Percentiles rank a stretch among this genome's conserved stretches.
phyloP scores from a whole-genome alignment of 495 filamentous ascomycete species.

The Podospora tetraspora region DNA sequence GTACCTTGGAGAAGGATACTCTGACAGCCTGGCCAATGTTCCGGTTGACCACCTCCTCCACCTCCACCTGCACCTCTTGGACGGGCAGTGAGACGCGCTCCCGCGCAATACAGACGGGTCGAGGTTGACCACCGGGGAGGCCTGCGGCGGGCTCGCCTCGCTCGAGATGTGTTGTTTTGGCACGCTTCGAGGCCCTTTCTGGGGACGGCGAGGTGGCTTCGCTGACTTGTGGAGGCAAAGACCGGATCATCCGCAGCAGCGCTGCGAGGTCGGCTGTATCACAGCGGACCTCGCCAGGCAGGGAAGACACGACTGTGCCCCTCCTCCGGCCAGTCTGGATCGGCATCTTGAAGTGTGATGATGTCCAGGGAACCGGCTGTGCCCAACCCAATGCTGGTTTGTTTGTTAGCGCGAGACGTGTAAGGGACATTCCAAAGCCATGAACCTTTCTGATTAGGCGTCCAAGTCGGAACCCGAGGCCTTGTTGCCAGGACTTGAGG shows the following conservation, averaged over 20 bases:
- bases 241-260: conserved; percentile 17
- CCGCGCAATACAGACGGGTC: conserved; percentile 24
- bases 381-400: background rate
- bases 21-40: conserved; percentile 14
- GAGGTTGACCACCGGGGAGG: background rate
- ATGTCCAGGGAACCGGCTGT: background rate
- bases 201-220: background rate
- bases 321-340: background rate
- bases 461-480: too few relatives aligned
- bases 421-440: too few relatives aligned
- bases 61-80: background rate
- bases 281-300: background rate
- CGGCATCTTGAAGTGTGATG: background rate
- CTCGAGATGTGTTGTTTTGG: conserved; percentile 7
- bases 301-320: background rate
- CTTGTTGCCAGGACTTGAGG: too few relatives aligned
- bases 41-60: background rate
- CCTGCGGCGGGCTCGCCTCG: too few relatives aligned
- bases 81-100: conserved; percentile 15
- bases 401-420: too few relatives aligned
- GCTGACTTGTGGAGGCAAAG: conserved; percentile 3
- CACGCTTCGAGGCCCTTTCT: conserved; percentile 21
- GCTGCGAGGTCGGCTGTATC: conserved; percentile 9
- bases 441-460: too few relatives aligned
- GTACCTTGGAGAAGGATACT: background rate